Base-by-base conservation (phyloP, 176 grass and related monocot genomes). In the Ananas comosus region DNA sequence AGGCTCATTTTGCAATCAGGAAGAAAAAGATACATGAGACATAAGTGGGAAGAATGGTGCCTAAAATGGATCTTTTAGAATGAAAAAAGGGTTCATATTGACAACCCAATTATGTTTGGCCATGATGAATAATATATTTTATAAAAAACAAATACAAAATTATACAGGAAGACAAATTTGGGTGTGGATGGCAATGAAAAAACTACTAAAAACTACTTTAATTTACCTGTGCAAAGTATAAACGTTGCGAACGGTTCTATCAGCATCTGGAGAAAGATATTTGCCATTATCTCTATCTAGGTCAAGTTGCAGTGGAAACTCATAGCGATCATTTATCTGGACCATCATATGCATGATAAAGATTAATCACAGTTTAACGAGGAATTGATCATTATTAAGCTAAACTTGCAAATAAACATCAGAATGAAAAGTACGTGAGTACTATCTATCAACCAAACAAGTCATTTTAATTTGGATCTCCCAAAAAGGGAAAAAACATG, bases 261-360 rank as follows among this genome's bases (percentile, higher is more conserved):
- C 92, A 67, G 88, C 85, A 73, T 88, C 72, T 63, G 92, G 92
- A 84, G 92, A 72, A 88, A 91, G 85, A 83, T 91, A 96, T 78
- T 91, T 96, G 25, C 92, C 88, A 84, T 71, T 74, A 84, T 96
- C 85, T 77, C 79, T 91, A 74, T 96, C 92, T 61, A 96, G 67
- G 82, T 96, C 92, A 67, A 91, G 88, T 88, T 86, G 85, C 24
- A 91, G 70, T 79, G 92, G 92, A 64, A 96, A 96, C 53, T 96
- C 88, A 3, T 96, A 91, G 3, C 83, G 92, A 72, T 91, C 92
- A 82, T 96, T 96, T 77, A 96, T 96, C 85, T 96, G 80, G 66
- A 79, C 19, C 77, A 57, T 48, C 33, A 66, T 66, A 58, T 58
- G 54, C 54, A 58, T 58, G 54, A 58, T 17, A 58, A 58, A 58